A percentile compares a stretch with the other conserved stretches of the same genome.
Conservation (phyloP, 2,329 filamentous ascomycete genomes). For the Colletotrichum filicis region DNA sequence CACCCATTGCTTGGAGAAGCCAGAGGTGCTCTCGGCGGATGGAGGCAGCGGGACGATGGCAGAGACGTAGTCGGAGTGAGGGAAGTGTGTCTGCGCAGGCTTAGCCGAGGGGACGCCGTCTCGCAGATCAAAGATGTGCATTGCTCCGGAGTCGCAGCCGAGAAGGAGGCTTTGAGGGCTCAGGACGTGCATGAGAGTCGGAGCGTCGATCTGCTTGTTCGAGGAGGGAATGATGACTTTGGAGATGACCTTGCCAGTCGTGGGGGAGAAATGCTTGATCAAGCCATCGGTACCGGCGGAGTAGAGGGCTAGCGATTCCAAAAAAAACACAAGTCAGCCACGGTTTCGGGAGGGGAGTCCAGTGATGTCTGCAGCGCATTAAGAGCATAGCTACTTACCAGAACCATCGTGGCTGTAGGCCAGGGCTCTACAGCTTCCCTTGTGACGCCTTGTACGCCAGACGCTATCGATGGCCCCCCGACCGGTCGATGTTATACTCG, state of each 20-base stretch:
- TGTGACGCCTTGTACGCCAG: slow-evolving; percentile 91
- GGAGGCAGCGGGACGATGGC: slow-evolving; percentile 86
- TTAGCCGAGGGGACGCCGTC: slow-evolving; percentile 67
- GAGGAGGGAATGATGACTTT: slow-evolving; percentile 81
- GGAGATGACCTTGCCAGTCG: slow-evolving; percentile 75
- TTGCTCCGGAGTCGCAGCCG: slow-evolving; percentile 87
- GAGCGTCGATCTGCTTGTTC: slow-evolving; percentile 71
- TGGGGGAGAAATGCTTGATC: slow-evolving; percentile 67
- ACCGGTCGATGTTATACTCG: slow-evolving; percentile 67
- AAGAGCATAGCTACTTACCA: slow-evolving; percentile 59
- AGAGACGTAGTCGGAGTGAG: slow-evolving; percentile 93
- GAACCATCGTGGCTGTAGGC: slow-evolving; percentile 83
- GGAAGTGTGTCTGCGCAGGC: slow-evolving; percentile 83
- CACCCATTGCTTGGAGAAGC: slow-evolving; percentile 94
- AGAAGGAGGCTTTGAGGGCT: slow-evolving; percentile 90
- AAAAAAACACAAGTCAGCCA: slow-evolving; percentile 28
- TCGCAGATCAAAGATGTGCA: slow-evolving; percentile 90
- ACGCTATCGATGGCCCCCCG: slow-evolving; percentile 81
- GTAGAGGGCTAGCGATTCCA: slow-evolving; percentile 62
- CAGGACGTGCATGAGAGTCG: slow-evolving; percentile 83
- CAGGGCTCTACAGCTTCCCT: slow-evolving; percentile 89
- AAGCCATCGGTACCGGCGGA: slow-evolving; percentile 72
- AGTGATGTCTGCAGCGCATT: neutral
- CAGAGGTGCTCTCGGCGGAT: slow-evolving; percentile 83
- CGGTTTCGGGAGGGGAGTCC: neutral